Percentiles rank a stretch among this genome's conserved stretches.
phyloP scores from a whole-genome alignment of 2,329 filamentous ascomycete species.

The Exophiala xenobiotica region DNA sequence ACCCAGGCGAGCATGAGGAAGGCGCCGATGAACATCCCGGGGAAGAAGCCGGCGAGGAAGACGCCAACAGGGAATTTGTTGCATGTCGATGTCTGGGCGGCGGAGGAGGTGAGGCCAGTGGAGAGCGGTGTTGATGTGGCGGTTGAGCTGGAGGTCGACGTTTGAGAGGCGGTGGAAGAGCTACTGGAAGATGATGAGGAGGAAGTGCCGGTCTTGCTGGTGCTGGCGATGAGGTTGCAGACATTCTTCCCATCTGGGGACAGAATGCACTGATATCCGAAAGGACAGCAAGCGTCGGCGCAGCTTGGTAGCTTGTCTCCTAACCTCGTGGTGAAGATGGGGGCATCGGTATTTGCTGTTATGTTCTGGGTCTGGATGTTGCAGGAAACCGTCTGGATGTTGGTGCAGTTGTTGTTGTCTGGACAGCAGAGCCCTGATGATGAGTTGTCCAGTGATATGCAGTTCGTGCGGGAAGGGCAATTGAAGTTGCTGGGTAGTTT shows the following conservation, averaged over 20 bases:
- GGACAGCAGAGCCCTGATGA: slow-evolving; percentile 50
- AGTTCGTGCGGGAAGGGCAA: slow-evolving; percentile 42
- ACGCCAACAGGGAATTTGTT: slow-evolving; percentile 43
- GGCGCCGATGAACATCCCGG: slow-evolving; percentile 46
- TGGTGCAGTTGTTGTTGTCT: slow-evolving; percentile 40
- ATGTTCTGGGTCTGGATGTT: slow-evolving; percentile 44
- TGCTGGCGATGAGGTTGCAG: slow-evolving; percentile 22
- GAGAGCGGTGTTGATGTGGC: slow-evolving; percentile 14
- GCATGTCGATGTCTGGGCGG: slow-evolving; percentile 33
- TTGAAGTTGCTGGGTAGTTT: slow-evolving; percentile 45
- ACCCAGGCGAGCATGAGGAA: slow-evolving; percentile 55
- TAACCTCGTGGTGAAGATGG: slow-evolving; percentile 45
- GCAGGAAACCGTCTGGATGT: slow-evolving; percentile 46
- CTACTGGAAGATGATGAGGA: slow-evolving; percentile 21
- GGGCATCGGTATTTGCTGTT: slow-evolving; percentile 37
- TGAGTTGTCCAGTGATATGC: slow-evolving; percentile 43
- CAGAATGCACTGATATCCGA: slow-evolving; percentile 46
- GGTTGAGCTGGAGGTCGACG: slow-evolving; percentile 21
- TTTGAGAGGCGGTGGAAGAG: slow-evolving; percentile 26
- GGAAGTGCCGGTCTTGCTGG: slow-evolving; percentile 24
- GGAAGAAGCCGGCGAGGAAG: slow-evolving; percentile 47
- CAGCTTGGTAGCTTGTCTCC: slow-evolving; percentile 43
- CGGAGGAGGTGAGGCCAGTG: slow-evolving; percentile 27
- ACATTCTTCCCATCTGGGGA: slow-evolving; percentile 6
- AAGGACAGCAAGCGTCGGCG: slow-evolving; percentile 45